Conservation (phyloP, 2,329 filamentous ascomycete species). For the Akanthomyces lecanii region DNA sequence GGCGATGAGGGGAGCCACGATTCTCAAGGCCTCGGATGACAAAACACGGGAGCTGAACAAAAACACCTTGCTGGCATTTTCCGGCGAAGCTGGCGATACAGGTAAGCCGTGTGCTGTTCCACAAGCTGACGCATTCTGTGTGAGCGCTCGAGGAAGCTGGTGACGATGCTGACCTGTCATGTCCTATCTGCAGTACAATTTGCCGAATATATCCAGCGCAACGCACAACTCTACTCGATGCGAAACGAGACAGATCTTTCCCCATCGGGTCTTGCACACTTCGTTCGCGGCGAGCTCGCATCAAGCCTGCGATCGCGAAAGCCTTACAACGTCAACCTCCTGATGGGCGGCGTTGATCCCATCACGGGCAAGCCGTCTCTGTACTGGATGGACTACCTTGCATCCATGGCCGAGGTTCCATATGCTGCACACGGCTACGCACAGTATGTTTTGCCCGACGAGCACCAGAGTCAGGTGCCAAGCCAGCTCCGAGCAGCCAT, state of each 20-base stretch:
- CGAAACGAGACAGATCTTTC: constrained; percentile 91
- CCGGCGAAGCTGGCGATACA: constrained; percentile 93
- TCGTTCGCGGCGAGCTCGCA: constrained; percentile 90
- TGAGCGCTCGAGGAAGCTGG: background rate
- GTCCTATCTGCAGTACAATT: constrained; percentile 71
- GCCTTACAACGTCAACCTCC: constrained; percentile 94
- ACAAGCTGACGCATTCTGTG: background rate
- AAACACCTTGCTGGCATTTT: constrained; percentile 91
- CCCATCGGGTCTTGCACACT: constrained; percentile 83
- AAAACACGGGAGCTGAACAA: constrained; percentile 93
- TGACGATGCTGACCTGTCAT: background rate
- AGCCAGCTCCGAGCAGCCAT: background rate
- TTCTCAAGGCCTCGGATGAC: constrained; percentile 93
- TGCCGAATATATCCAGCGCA: constrained; percentile 98
- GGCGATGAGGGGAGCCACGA: constrained; percentile 93
- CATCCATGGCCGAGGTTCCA: constrained; percentile 78
- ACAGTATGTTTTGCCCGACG: constrained; percentile 59
- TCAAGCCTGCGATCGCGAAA: constrained; percentile 84
- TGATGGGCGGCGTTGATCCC: constrained; percentile 89
- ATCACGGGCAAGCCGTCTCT: constrained; percentile 87
- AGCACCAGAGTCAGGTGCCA: background rate
- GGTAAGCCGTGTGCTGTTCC: constrained; percentile 49
- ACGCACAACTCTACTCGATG: constrained; percentile 97
- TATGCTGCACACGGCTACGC: constrained; percentile 98
- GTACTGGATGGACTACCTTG: constrained; percentile 98